phyloP scores from a whole-genome alignment of 805 yeast genomes.

The Ogataea polymorpha region DNA sequence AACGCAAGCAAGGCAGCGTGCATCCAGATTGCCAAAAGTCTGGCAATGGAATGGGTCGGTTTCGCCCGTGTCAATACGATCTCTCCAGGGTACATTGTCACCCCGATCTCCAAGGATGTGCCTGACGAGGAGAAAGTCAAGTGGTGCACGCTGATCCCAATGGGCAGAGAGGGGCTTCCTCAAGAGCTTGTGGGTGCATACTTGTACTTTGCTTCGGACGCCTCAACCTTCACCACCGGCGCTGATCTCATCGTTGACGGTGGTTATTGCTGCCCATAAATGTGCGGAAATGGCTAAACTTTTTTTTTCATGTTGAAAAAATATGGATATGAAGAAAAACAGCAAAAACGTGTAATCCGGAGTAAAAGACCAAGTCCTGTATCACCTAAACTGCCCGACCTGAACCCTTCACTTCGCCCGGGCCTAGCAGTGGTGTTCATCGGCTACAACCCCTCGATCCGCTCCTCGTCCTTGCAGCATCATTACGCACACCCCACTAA shows the following conservation, averaged over 20 bases:
- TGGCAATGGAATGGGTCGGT: conserved; percentile 43
- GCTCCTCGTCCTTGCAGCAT: conserved; percentile 59
- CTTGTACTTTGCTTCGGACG: conserved; percentile 52
- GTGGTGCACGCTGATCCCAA: conserved; percentile 38
- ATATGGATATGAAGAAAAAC: conserved; percentile 1
- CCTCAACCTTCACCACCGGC: conserved; percentile 50
- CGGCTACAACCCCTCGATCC: conserved; percentile 72
- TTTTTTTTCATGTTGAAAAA: conserved; percentile 1
- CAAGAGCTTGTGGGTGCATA: conserved; percentile 51
- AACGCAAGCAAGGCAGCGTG: conserved; percentile 46
- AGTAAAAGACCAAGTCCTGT: neutral
- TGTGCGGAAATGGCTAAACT: no score
- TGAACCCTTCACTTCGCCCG: conserved; percentile 18
- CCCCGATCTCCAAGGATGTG: conserved; percentile 35
- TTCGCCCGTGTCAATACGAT: conserved; percentile 48
- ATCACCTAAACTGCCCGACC: conserved; percentile 1
- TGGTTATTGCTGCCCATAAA: conserved; percentile 34
- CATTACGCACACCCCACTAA: conserved; percentile 72
- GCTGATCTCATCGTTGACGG: conserved; percentile 50
- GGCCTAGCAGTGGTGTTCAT: conserved; percentile 49
- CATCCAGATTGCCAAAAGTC: conserved; percentile 40
- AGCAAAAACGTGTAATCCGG: neutral
- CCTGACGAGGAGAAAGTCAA: conserved; percentile 15
- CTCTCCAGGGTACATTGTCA: conserved; percentile 47
- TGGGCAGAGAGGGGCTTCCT: conserved; percentile 48